These are phyloP conservation scores for Elsinoe necatrix DNA, from an alignment of 2,329 filamentous ascomycete species.

Conservation along the genomic window DNA sequence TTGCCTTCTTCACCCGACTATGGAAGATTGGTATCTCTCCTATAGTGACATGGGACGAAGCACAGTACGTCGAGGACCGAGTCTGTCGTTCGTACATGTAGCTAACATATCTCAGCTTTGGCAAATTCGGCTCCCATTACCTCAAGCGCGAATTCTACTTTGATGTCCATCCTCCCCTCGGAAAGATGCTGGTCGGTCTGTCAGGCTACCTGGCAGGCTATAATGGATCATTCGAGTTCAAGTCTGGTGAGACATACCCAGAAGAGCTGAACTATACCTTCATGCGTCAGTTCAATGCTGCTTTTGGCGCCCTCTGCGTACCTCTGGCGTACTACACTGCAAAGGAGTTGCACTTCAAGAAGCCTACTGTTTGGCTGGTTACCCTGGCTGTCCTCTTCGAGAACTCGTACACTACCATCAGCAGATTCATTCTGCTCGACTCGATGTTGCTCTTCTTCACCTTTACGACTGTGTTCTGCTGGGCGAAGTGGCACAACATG, in stretches of 20 bases:
- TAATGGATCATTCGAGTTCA: slow-evolving; percentile 99
- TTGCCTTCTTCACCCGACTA: slow-evolving; percentile 59
- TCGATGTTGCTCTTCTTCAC: slow-evolving; percentile 99
- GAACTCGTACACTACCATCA: slow-evolving; percentile 99
- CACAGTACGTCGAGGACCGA: slow-evolving; percentile 49
- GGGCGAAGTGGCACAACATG: slow-evolving; percentile 89
- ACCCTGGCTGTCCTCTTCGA: slow-evolving; percentile 97
- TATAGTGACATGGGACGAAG: slow-evolving; percentile 70
- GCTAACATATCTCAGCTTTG: slow-evolving; percentile 51
- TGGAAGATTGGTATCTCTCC: slow-evolving; percentile 60
- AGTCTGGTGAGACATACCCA: slow-evolving; percentile 93
- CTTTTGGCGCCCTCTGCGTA: slow-evolving; percentile 86
- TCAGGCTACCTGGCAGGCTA: slow-evolving; percentile 95
- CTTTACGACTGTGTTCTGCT: slow-evolving; percentile 94
- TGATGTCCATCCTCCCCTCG: slow-evolving; percentile 88
- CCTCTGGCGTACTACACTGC: slow-evolving; percentile 94
- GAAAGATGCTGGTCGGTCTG: slow-evolving; percentile 96
- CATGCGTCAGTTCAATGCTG: slow-evolving; percentile 95
- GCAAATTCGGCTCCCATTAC: slow-evolving; percentile 98
- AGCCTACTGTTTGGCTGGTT: slow-evolving; percentile 86
- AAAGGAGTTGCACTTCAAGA: slow-evolving; percentile 76
- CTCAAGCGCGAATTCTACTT: slow-evolving; percentile 99
- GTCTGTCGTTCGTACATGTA: neutral
- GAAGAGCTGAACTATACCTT: slow-evolving; percentile 93
- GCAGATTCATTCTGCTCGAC: slow-evolving; percentile 93